Evolutionary conservation across 106 monocot genomes (phyloP), one percentile per base, ranked within the genome.

Genomic region (Posidonia australis): DNA sequence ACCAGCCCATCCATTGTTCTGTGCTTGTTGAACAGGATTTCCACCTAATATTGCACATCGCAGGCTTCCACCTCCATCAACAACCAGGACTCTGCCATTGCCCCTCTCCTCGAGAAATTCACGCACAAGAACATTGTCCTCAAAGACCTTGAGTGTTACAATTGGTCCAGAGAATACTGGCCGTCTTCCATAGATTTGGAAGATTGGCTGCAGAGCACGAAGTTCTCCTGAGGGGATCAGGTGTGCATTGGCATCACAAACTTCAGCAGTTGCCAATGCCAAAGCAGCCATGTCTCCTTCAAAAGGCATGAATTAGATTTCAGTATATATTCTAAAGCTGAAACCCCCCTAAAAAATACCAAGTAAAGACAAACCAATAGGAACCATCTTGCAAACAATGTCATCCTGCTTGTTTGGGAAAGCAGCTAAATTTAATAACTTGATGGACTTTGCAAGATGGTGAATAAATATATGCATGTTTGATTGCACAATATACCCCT

Each of bases 131-230:
- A 66, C 74, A 27, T 74, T 74, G 66, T 74, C 74, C 44, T 74
- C 74, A 14, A 74, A 74, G 56, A 74, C 66, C 54, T 74, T 74
- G n/a, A 74, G 48, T 5, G 74, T 74, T 24, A 74, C 74, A 24
- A 74, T 67, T n/a, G 23, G 74, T 10, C 74, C 74, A 30, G 65
- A 74, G 58, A 74, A 74, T 3, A 74, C 74, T 36, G 66, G 66
- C 5, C 74, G 65, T 1, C 74, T 66, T 13, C 74, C 74, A 20
- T 66, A 74, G 19, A 74, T 67, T 26, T 74, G 66, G 51, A 74
- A 67, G 58, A 74, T 67, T 31, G 74, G 74, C 18, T 74, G 74
- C 47, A 74, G 74, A 18, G 74, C 74, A 32, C 74, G 65, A 14
- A 67, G 66, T 21, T 74, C 74, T 23, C 74, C 74, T 24, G 16